Conservation (phyloP, 2,329 filamentous ascomycete genomes). For the Alternaria arbusti region DNA sequence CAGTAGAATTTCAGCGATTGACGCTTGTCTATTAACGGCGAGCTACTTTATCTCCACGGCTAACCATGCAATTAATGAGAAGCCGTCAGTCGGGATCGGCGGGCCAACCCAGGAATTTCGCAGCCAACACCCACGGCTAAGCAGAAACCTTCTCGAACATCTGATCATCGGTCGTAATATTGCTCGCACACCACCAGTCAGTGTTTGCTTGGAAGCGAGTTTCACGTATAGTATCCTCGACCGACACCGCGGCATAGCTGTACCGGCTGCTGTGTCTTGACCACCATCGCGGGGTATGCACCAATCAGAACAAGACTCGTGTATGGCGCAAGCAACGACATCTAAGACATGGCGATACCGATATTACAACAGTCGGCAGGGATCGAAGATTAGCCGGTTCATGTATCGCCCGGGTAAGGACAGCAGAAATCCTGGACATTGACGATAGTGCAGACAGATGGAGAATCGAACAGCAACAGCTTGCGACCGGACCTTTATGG, state of each 20-base stretch:
- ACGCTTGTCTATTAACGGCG: neutral
- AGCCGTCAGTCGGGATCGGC: neutral
- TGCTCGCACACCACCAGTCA: slow-evolving; percentile 6
- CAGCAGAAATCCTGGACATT: neutral
- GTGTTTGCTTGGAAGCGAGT: slow-evolving; percentile 8
- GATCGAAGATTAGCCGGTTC: neutral
- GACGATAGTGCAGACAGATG: neutral
- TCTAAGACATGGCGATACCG: neutral
- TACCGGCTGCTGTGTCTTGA: neutral
- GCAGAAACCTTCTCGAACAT: slow-evolving; percentile 3
- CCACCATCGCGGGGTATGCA: neutral
- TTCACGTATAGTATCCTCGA: slow-evolving; percentile 2
- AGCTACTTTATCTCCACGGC: neutral
- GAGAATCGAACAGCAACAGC: neutral
- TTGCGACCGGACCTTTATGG: neutral
- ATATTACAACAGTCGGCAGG: neutral
- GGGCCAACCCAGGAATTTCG: neutral
- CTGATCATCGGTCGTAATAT: slow-evolving; percentile 1
- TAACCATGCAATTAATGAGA: neutral
- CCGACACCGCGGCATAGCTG: slow-evolving; percentile 1
- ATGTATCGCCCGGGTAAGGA: neutral
- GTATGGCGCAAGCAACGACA: neutral
- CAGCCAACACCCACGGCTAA: neutral
- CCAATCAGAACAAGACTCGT: neutral
- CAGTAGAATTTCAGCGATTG: neutral